A percentile compares a stretch with the other conserved stretches of the same genome.
Evolutionary conservation across 352 stramenopile genomes (phyloP).

Genomic region (Phytopythium aichiense): DNA sequence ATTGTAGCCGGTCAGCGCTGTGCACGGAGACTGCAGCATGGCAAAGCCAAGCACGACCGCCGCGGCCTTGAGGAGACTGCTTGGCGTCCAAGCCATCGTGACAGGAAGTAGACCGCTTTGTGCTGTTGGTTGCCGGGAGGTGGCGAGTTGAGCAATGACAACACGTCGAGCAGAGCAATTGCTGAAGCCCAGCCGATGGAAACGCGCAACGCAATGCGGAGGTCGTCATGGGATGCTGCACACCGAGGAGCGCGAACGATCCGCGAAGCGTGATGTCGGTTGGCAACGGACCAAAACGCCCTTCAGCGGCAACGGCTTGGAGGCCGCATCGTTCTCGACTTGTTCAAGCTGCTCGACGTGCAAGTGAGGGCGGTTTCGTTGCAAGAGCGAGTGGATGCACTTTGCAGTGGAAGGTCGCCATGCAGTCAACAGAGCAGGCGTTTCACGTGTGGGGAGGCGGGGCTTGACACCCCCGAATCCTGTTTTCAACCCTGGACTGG

Average conservation of each 20-base stretch:
- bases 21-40: neutral
- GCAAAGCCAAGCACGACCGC: neutral
- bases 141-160: neutral
- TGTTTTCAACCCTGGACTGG: neutral
- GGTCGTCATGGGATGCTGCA: constrained; percentile 2
- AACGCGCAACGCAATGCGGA: neutral
- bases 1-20: neutral
- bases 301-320: neutral
- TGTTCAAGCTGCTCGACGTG: neutral
- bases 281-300: neutral
- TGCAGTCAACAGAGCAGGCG: neutral
- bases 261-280: neutral
- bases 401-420: neutral
- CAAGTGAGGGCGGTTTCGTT: neutral
- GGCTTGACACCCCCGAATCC: neutral
- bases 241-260: neutral
- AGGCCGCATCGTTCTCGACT: neutral
- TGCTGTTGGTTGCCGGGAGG: neutral
- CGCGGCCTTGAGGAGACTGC: neutral
- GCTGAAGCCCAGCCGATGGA: neutral
- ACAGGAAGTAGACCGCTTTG: neutral
- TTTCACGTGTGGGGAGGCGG: neutral
- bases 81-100: neutral
- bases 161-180: neutral
- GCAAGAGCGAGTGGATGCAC: neutral